These are phyloP conservation scores for Apiospora koreana DNA, from an alignment of 2,329 filamentous ascomycete genomes.

Conservation along the genomic window DNA sequence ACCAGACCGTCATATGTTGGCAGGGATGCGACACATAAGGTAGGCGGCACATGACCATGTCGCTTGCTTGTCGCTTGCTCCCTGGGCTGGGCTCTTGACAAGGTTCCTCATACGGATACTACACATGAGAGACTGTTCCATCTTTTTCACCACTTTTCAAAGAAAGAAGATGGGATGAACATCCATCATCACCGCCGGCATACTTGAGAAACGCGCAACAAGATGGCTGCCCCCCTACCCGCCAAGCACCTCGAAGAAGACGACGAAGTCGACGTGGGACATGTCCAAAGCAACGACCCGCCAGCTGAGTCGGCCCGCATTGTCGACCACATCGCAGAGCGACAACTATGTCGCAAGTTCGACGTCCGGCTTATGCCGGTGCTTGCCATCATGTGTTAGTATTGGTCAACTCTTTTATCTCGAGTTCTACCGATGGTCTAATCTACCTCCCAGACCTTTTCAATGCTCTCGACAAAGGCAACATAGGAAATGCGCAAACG, in stretches of 20 bases:
- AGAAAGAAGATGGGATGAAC: not conserved
- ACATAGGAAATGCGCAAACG: constrained; percentile 59
- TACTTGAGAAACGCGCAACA: not conserved
- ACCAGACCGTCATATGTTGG: not conserved
- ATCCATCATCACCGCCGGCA: not conserved
- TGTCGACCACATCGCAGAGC: constrained; percentile 48
- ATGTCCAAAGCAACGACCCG: not conserved
- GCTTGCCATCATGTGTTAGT: constrained; percentile 50
- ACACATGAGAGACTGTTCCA: not conserved
- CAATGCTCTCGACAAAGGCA: constrained; percentile 51
- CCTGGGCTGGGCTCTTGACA: not conserved
- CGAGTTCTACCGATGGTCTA: not conserved
- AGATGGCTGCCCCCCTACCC: not conserved
- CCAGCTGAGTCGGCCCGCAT: constrained; percentile 26
- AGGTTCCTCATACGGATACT: not conserved
- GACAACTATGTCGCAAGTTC: constrained; percentile 54
- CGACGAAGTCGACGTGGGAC: not conserved
- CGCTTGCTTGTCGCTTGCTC: not conserved
- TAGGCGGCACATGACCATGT: not conserved
- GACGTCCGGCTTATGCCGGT: constrained; percentile 57
- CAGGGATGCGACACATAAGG: not conserved
- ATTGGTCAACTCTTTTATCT: not conserved
- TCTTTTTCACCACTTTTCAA: not conserved
- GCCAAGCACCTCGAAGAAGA: not conserved
- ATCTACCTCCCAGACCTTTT: constrained; percentile 34